These are phyloP conservation scores for Chlorella sp. DNA, from an alignment of 139 green algal species.

Conservation along the genomic window DNA sequence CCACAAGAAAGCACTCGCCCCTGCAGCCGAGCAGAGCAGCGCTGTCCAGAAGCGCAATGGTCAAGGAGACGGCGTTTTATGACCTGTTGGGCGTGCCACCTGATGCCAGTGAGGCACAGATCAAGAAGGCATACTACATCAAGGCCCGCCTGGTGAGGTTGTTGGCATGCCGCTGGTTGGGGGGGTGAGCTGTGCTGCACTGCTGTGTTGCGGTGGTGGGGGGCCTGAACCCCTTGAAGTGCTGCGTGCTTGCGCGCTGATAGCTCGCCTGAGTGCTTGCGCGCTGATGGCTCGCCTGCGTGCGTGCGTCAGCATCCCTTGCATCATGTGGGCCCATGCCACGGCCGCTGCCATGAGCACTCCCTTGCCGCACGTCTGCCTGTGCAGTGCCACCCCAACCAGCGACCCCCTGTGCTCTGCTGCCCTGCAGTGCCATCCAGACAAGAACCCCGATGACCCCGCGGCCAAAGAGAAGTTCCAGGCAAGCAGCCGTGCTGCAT, in stretches of 20 bases:
- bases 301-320: too few species aligned
- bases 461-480: constrained; percentile 83
- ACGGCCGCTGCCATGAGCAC: not conserved
- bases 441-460: constrained; percentile 89
- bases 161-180: not conserved
- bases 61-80: constrained; percentile 70
- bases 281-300: too few species aligned
- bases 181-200: too few species aligned
- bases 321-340: too few species aligned
- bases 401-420: constrained; percentile 13
- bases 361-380: not conserved
- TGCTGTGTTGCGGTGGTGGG: not conserved
- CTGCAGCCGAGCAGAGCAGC: too few species aligned
- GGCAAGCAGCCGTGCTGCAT: too few species aligned
- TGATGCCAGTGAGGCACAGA: constrained; percentile 67
- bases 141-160: constrained; percentile 65
- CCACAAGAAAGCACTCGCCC: too few species aligned
- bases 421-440: constrained; percentile 63
- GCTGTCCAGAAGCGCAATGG: constrained; percentile 15
- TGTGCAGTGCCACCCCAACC: too few species aligned
- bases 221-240: too few species aligned
- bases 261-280: too few species aligned
- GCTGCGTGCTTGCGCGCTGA: too few species aligned
- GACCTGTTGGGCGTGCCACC: constrained; percentile 68
- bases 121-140: constrained; percentile 93